Evolutionary conservation across 1,139 yeast genomes (phyloP).

Genomic region (Suhomyces coccinellae): DNA sequence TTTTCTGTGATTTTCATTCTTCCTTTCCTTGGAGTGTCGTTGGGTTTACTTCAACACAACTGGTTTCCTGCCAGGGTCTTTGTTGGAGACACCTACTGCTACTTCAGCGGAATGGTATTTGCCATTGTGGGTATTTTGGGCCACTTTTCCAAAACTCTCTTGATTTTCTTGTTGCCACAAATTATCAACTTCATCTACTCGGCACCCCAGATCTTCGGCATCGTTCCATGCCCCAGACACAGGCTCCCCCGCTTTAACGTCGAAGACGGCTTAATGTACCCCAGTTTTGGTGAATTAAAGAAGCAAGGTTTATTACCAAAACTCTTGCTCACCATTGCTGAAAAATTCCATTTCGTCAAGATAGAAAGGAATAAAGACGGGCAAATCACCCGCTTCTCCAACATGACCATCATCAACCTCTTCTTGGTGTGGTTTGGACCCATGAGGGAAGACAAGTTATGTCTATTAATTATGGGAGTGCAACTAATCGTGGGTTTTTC

Average conservation of each 20-base stretch:
- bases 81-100: slow-evolving; percentile 98
- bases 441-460: slow-evolving; percentile 74
- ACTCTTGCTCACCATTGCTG: slow-evolving; percentile 36
- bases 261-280: slow-evolving; percentile 70
- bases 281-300: slow-evolving; percentile 46
- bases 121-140: slow-evolving; percentile 96
- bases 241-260: slow-evolving; percentile 77
- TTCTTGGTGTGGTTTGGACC: slow-evolving; percentile 88
- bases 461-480: slow-evolving; percentile 54
- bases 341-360: slow-evolving; percentile 50
- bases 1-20: slow-evolving; percentile 76
- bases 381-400: slow-evolving; percentile 56
- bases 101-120: slow-evolving; percentile 97
- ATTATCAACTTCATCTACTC: slow-evolving; percentile 86
- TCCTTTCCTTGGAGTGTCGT: slow-evolving; percentile 85
- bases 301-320: slow-evolving; percentile 18
- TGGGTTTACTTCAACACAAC: slow-evolving; percentile 74
- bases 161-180: slow-evolving; percentile 86
- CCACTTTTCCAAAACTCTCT: slow-evolving; percentile 89
- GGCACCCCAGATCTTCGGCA: slow-evolving; percentile 80
- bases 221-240: slow-evolving; percentile 95
- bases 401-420: slow-evolving; percentile 84
- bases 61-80: slow-evolving; percentile 92
- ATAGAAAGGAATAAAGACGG: slow-evolving; percentile 38
- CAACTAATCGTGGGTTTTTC: slow-evolving; percentile 68